Conservation (phyloP, 805 yeast genomes). For the Diddensiella santjacobensis region DNA sequence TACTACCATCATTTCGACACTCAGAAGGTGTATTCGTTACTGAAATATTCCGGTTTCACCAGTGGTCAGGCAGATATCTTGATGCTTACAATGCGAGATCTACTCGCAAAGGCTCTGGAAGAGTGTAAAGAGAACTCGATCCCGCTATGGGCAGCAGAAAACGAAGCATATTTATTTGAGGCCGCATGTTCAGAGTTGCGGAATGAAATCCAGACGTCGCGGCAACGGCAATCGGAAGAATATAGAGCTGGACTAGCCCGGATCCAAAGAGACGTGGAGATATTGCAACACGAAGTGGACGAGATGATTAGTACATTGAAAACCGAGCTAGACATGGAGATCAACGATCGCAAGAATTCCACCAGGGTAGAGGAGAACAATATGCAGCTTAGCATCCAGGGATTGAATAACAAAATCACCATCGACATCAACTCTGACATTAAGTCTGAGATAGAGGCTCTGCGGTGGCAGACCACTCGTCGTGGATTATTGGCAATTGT, state of each 20-base stretch:
- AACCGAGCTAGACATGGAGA: slow-evolving; percentile 76
- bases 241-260: slow-evolving; percentile 62
- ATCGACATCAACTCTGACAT: slow-evolving; percentile 78
- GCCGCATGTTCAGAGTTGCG: slow-evolving; percentile 87
- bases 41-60: slow-evolving; percentile 55
- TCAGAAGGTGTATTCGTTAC: slow-evolving; percentile 52
- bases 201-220: slow-evolving; percentile 67
- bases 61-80: slow-evolving; percentile 58
- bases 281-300: slow-evolving; percentile 71
- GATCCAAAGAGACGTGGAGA: slow-evolving; percentile 67
- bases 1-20: slow-evolving; percentile 50
- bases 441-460: slow-evolving; percentile 79
- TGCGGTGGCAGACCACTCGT: slow-evolving; percentile 91
- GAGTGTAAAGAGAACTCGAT: slow-evolving; percentile 34
- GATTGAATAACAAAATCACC: slow-evolving; percentile 76
- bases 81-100: slow-evolving; percentile 41
- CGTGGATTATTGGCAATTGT: slow-evolving; percentile 78
- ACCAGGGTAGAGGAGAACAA: slow-evolving; percentile 71
- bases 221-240: slow-evolving; percentile 67
- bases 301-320: slow-evolving; percentile 56
- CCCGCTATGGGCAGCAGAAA: slow-evolving; percentile 67
- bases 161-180: slow-evolving; percentile 82
- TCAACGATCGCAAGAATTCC: slow-evolving; percentile 82
- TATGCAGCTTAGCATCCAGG: slow-evolving; percentile 69
- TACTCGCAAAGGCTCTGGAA: slow-evolving; percentile 34